A percentile compares a stretch with the other conserved stretches of the same genome.
These are phyloP conservation scores for Pachysandra terminalis DNA, from an alignment of 164 flowering plant genomes.

Conservation along the genomic window DNA sequence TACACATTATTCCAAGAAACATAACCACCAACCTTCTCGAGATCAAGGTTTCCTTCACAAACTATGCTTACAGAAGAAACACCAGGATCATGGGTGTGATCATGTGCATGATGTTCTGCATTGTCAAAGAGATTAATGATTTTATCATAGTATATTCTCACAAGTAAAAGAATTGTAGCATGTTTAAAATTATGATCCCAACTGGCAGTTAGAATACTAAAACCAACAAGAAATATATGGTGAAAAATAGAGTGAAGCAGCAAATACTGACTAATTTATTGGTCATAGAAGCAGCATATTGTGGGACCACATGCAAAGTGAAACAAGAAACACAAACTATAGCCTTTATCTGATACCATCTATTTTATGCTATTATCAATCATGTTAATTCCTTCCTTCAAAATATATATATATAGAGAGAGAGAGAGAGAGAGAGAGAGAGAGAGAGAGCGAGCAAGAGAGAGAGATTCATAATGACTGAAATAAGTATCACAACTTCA, in stretches of 20 bases:
- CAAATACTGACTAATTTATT: not conserved
- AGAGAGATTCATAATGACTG: too few species aligned
- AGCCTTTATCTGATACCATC: too few species aligned
- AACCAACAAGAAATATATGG: not conserved
- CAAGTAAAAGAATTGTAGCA: not conserved
- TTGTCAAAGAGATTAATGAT: not conserved
- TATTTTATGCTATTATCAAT: too few species aligned
- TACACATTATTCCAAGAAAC: not conserved
- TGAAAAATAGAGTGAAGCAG: not conserved
- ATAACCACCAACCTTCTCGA: conserved; percentile 67
- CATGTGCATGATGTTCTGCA: conserved; percentile 64
- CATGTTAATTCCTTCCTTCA: too few species aligned
- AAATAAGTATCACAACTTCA: too few species aligned
- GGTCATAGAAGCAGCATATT: not conserved
- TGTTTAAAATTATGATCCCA: not conserved
- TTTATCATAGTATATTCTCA: not conserved
- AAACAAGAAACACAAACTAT: not conserved
- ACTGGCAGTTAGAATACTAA: not conserved
- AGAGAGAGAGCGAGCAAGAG: too few species aligned
- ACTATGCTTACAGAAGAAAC: conserved; percentile 97
- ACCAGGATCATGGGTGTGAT: conserved; percentile 94
- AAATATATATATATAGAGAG: too few species aligned
- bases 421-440: too few species aligned
- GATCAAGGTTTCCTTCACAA: conserved; percentile 93
- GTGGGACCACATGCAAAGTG: not conserved